Evolutionary conservation across 2,329 filamentous ascomycete genomes (phyloP).

Genomic region (Zymoseptoria crescenta): DNA sequence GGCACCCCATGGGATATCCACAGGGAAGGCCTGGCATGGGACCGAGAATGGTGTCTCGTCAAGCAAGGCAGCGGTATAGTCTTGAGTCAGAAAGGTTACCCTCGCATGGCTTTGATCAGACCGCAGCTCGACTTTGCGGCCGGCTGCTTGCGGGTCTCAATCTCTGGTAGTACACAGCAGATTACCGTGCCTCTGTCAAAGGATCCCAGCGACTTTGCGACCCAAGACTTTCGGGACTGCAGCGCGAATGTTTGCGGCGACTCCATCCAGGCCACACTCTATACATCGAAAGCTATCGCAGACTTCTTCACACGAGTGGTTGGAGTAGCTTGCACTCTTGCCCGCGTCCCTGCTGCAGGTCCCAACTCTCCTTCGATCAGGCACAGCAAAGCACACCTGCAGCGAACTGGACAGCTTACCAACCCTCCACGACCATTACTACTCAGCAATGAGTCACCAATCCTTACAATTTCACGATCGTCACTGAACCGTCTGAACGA

Average conservation of each 20-base stretch:
- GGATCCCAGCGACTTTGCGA: conserved; percentile 52
- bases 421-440: conserved; percentile 54
- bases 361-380: conserved; percentile 54
- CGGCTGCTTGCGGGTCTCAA: conserved; percentile 56
- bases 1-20: conserved; percentile 65
- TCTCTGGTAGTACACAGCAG: conserved; percentile 29
- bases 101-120: conserved; percentile 75
- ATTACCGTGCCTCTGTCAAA: conserved; percentile 55
- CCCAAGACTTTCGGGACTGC: conserved; percentile 23
- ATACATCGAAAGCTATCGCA: conserved; percentile 58
- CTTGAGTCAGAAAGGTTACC: conserved; percentile 81
- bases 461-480: conserved; percentile 71
- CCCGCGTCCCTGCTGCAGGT: conserved; percentile 62
- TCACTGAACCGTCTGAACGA: conserved; percentile 74
- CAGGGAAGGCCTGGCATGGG: conserved; percentile 81
- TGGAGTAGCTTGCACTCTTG: conserved; percentile 72
- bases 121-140: conserved; percentile 64
- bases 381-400: conserved; percentile 62
- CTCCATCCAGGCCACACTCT: conserved; percentile 60
- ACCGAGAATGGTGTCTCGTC: conserved; percentile 92
- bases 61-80: conserved; percentile 78
- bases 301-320: conserved; percentile 70
- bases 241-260: conserved; percentile 78
- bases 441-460: conserved; percentile 88
- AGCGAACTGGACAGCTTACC: conserved; percentile 26